A percentile compares a stretch with the other conserved stretches of the same genome.
These are phyloP conservation scores for Echites panduratus DNA, from an alignment of 257 asterid genomes.

Conservation along the genomic window DNA sequence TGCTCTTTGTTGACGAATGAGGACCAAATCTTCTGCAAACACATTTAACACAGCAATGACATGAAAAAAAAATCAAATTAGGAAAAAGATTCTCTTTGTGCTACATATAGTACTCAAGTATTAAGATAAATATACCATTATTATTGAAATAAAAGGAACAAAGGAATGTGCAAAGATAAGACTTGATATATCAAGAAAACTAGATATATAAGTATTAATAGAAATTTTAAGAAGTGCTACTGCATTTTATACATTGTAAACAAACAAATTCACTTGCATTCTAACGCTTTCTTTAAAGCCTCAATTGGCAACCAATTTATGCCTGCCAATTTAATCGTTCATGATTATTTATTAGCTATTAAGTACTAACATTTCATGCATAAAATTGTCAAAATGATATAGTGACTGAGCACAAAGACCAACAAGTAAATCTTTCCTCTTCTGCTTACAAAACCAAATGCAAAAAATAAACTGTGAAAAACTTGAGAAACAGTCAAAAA, in stretches of 20 bases:
- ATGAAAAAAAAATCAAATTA: background rate
- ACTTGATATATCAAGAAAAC: background rate
- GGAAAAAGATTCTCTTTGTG: no score
- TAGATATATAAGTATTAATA: background rate
- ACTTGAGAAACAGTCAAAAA: no score
- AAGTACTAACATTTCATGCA: background rate
- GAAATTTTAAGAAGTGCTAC: no score
- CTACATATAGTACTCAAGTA: background rate
- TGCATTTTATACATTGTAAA: no score
- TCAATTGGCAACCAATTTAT: background rate
- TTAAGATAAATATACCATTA: no score
- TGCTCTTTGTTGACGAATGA: no score
- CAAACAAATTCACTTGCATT: background rate
- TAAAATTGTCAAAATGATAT: no score
- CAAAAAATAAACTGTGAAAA: constrained; percentile 10
- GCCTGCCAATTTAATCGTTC: background rate
- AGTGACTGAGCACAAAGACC: background rate
- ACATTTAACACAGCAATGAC: background rate
- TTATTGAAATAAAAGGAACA: background rate
- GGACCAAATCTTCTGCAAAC: constrained; percentile 70
- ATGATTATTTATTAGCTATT: background rate
- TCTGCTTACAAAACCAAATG: constrained; percentile 32
- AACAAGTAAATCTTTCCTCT: constrained; percentile 43
- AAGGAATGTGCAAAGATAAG: background rate
- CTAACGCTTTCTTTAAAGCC: background rate